Evolutionary conservation across 176 grass and related monocot species (phyloP), one percentile per base, ranked within the genome.

Genomic region (Triticum turgidum): DNA sequence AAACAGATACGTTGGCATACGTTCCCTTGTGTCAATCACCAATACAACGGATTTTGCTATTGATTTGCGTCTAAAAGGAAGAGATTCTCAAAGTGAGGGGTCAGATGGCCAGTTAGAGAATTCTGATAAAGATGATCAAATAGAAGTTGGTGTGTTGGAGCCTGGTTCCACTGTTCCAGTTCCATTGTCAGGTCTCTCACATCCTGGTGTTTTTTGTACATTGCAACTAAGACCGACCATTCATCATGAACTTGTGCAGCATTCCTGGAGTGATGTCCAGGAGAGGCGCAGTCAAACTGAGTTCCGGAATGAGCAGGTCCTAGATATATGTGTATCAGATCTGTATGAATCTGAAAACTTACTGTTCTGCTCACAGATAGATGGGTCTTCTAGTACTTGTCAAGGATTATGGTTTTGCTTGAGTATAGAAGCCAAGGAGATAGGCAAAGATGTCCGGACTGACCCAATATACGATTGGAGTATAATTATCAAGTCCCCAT

Each of bases 391-490:
- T 22, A 85, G 77, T 62, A 69, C 77, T 76, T 91, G 17, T 78
- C 82, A 69, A 80, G 88, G 90, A 73, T 73, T 96, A 75, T 98
- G 96, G 96, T 92, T 98, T 91, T 95, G 90, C 87, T 86, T 82
- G 59, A 98, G 93, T 80, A 89, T 95, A 81, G 91, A 91, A 74
- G 84, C 93, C 61, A 98, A 96, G 84, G 96, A 98, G 89, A 94
- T 98, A 66, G 91, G 96, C 73, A 98, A 96, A 89, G 96, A 98
- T 92, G 84, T 91, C 77, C 89, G 75, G 17, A 92, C 91, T 59
- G 84, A 96, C 71, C 88, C 96, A 49, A 92, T 98, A 94, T 86
- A 90, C 65, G 96, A 98, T 84, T 96, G 96, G 96, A 96, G 80
- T 52, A 87, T 98, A 69, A 24, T 89, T 81, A 87, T 98, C 69